phyloP scores from a whole-genome alignment of 2,329 filamentous ascomycete genomes.

The Hypocreales sp. region DNA sequence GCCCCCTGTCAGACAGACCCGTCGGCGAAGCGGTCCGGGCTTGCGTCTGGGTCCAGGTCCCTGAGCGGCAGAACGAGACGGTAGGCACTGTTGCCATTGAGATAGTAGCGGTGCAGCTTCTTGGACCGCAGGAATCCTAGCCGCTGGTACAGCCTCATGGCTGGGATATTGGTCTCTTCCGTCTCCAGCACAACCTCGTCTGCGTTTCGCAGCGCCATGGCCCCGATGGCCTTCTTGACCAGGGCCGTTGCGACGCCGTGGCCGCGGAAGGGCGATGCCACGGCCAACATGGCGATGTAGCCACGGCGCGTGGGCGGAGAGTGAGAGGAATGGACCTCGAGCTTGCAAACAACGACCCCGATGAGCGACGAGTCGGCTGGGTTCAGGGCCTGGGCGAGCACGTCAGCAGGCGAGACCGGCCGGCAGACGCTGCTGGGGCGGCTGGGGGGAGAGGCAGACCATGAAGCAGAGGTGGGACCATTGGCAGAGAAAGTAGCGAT shows the following conservation, averaged over 20 bases:
- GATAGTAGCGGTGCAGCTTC: conserved; percentile 83
- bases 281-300: conserved; percentile 98
- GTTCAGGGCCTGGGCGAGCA: conserved; percentile 35
- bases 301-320: conserved; percentile 61
- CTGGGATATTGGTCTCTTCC: conserved; percentile 79
- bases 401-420: conserved; percentile 2
- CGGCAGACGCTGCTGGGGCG: too few relatives aligned
- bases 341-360: conserved; percentile 87
- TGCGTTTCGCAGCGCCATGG: conserved; percentile 70
- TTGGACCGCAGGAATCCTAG: conserved; percentile 88
- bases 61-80: conserved; percentile 72
- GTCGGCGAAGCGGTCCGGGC: conserved; percentile 18
- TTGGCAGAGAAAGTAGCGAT: conserved; percentile 94
- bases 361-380: conserved; percentile 50
- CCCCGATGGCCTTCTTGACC: conserved; percentile 80
- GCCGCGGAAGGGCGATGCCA: conserved; percentile 63
- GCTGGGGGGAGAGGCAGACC: conserved; percentile 27
- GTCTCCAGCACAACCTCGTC: conserved; percentile 96
- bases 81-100: conserved; percentile 93
- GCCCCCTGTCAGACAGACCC: too few relatives aligned
- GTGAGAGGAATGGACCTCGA: conserved; percentile 77
- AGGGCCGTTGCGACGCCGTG: conserved; percentile 77
- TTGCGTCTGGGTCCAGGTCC: conserved; percentile 24
- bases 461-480: conserved; percentile 97
- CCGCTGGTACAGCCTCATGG: conserved; percentile 83